A percentile compares a stretch with the other conserved stretches of the same genome.
These are phyloP conservation scores for Rhizopus arrhizus DNA, from an alignment of 371 early-diverging fungal species.

Conservation along the genomic window DNA sequence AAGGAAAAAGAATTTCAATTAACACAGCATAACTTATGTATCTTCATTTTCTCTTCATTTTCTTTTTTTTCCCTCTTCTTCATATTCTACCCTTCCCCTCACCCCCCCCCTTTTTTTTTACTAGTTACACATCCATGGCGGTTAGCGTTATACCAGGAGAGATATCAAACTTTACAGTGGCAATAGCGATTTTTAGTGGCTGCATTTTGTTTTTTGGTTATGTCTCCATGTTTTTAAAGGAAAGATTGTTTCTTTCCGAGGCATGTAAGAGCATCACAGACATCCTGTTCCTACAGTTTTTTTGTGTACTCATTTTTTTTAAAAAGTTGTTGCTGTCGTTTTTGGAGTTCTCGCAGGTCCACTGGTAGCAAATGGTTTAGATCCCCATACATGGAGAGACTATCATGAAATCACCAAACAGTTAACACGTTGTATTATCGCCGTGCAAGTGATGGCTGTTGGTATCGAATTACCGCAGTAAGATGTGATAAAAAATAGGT, in stretches of 20 bases:
- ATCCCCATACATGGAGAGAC: constrained; percentile 60
- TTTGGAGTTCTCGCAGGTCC: constrained; percentile 93
- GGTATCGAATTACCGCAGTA: constrained; percentile 84
- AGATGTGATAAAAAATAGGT: constrained; percentile 4
- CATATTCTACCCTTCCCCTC: constrained; percentile 5
- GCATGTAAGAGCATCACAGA: constrained; percentile 57
- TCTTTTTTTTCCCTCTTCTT: constrained; percentile 4
- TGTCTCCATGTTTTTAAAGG: constrained; percentile 90
- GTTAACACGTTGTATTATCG: constrained; percentile 78
- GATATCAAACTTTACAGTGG: constrained; percentile 49
- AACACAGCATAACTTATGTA: not conserved
- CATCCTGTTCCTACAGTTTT: not conserved
- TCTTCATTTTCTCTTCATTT: not conserved
- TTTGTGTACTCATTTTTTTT: not conserved
- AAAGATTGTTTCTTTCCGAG: constrained; percentile 88
- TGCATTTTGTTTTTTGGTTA: constrained; percentile 88
- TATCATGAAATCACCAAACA: constrained; percentile 65
- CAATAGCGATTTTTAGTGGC: constrained; percentile 70
- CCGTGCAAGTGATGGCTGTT: constrained; percentile 87
- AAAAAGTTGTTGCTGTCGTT: constrained; percentile 78
- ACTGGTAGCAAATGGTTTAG: constrained; percentile 61
- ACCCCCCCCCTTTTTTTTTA: constrained; percentile 4
- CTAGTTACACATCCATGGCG: constrained; percentile 30
- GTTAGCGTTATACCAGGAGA: constrained; percentile 52
- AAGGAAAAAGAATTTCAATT: not conserved